Evolutionary conservation across 129 eudicot species (phyloP).

Genomic region (Lonicera japonica): DNA sequence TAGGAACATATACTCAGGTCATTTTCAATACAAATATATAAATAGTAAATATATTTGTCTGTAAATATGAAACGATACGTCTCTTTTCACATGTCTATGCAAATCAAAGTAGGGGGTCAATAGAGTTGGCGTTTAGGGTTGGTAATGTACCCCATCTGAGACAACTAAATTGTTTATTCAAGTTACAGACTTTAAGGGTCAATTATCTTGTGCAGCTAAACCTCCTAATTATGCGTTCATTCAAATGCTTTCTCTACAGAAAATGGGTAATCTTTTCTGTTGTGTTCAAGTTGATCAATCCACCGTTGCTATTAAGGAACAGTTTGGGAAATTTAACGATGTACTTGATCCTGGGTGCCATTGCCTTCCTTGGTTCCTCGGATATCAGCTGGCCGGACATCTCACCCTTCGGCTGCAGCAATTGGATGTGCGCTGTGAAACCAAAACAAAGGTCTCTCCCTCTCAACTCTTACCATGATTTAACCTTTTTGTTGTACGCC

Average conservation of each 20-base stretch:
- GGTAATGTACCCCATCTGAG: too few species aligned
- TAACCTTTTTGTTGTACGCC: too few species aligned
- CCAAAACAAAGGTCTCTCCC: slow-evolving; percentile 68
- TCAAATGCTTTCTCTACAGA: slow-evolving; percentile 5
- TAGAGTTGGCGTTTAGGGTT: too few species aligned
- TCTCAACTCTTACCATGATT: neutral
- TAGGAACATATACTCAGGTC: too few species aligned
- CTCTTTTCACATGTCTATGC: too few species aligned
- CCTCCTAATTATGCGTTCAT: neutral
- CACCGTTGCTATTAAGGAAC: slow-evolving; percentile 76
- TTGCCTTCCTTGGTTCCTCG: slow-evolving; percentile 76
- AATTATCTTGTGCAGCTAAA: too few species aligned
- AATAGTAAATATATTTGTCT: too few species aligned
- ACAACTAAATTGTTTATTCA: too few species aligned
- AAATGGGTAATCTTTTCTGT: slow-evolving; percentile 63
- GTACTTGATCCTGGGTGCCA: slow-evolving; percentile 87
- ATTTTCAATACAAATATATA: too few species aligned
- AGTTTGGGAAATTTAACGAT: slow-evolving; percentile 68
- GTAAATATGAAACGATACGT: too few species aligned
- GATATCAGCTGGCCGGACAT: slow-evolving; percentile 61
- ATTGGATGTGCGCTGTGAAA: slow-evolving; percentile 76
- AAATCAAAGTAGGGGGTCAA: too few species aligned
- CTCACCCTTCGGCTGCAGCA: slow-evolving; percentile 73
- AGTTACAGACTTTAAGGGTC: too few species aligned
- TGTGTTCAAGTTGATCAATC: slow-evolving; percentile 87